A percentile compares a stretch with the other conserved stretches of the same genome.
phyloP scores from a whole-genome alignment of 148 eudicot genomes.

The Cornus kousa region DNA sequence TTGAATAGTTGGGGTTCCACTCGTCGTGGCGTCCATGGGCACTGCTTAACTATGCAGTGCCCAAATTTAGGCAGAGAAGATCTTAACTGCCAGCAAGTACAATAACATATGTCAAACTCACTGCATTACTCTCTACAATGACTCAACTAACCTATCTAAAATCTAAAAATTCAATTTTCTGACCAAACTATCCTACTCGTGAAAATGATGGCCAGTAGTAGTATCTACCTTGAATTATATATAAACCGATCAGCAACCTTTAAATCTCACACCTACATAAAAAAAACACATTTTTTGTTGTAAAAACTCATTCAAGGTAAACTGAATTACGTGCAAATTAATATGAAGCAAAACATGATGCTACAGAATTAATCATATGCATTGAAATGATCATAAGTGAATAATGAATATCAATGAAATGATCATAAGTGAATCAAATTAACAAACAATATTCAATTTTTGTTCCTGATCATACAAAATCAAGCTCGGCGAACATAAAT shows the following conservation, averaged over 20 bases:
- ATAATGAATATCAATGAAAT: too few relatives aligned
- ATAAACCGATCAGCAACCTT: slow-evolving; percentile 20
- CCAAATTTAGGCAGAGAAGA: slow-evolving; percentile 29
- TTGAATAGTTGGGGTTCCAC: slow-evolving; percentile 69
- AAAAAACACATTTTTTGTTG: slow-evolving; percentile 16
- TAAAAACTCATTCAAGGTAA: background rate
- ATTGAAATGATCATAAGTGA: too few relatives aligned
- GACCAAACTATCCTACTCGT: background rate
- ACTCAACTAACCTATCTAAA: background rate
- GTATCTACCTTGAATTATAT: slow-evolving; percentile 40
- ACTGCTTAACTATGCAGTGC: slow-evolving; percentile 67
- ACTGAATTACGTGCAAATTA: background rate
- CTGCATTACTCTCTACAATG: background rate
- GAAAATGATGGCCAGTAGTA: slow-evolving; percentile 6
- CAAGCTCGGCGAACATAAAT: background rate
- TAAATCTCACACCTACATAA: slow-evolving; percentile 44
- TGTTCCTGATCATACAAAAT: too few relatives aligned
- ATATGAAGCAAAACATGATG: slow-evolving; percentile 1
- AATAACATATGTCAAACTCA: slow-evolving; percentile 14
- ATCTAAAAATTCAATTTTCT: background rate
- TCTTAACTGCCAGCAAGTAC: slow-evolving; percentile 11
- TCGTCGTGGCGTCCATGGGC: slow-evolving; percentile 89
- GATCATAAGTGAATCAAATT: too few relatives aligned
- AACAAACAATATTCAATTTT: too few relatives aligned
- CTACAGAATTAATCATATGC: background rate